A percentile compares a stretch with the other conserved stretches of the same genome.
Evolutionary conservation across 768 basidiomycete species (phyloP).

Genomic region (Podaxis sp.): DNA sequence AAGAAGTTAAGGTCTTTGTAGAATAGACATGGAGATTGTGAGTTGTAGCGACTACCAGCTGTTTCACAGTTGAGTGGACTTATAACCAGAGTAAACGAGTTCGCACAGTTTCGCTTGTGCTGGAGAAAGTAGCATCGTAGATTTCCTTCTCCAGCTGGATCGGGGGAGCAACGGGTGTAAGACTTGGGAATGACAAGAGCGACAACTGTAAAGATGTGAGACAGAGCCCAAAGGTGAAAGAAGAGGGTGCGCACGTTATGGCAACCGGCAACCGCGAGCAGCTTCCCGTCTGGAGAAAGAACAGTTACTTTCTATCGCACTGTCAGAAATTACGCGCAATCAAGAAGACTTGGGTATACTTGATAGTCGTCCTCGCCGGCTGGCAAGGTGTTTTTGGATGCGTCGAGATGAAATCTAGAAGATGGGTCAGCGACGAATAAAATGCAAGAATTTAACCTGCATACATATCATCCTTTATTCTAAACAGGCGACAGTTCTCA

Average conservation of each 20-base stretch:
- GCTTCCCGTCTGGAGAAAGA: constrained; percentile 64
- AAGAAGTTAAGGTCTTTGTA: constrained; percentile 24
- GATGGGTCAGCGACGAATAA: neutral
- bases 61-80: constrained; percentile 1
- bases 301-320: constrained; percentile 77
- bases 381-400: constrained; percentile 55
- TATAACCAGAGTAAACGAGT: neutral
- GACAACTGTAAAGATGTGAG: constrained; percentile 43
- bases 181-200: constrained; percentile 62
- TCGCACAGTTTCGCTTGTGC: constrained; percentile 48
- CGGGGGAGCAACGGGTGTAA: constrained; percentile 45
- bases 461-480: constrained; percentile 57
- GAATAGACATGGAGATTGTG: constrained; percentile 62
- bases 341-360: constrained; percentile 41
- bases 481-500: constrained; percentile 80
- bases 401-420: constrained; percentile 2
- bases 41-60: constrained; percentile 71
- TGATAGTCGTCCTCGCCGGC: constrained; percentile 80
- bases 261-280: constrained; percentile 72
- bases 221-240: neutral
- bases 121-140: constrained; percentile 81
- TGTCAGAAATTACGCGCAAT: constrained; percentile 13
- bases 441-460: constrained; percentile 18
- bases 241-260: constrained; percentile 51
- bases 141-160: constrained; percentile 74